Percentiles rank a stretch among this genome's conserved stretches.
Evolutionary conservation across 805 yeast species (phyloP).

Genomic region (Candida silvatica): DNA sequence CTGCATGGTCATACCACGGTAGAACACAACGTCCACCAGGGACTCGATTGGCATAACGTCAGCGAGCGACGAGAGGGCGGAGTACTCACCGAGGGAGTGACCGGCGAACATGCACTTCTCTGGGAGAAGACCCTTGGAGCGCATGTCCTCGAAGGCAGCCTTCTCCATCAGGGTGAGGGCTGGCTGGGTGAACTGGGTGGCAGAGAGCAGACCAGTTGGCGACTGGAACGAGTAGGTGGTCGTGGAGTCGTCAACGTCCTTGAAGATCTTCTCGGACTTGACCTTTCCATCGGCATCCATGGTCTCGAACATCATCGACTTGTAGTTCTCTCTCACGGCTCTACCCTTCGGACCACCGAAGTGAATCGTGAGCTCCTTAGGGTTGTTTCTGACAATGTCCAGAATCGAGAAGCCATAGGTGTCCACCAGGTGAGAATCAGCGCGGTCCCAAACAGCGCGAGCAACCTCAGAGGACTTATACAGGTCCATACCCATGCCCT

Average conservation of each 20-base stretch:
- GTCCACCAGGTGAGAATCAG: constrained; percentile 84
- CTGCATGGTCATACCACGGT: constrained; percentile 99
- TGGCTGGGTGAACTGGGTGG: constrained; percentile 99
- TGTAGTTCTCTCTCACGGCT: constrained; percentile 87
- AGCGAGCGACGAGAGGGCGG: constrained; percentile 94
- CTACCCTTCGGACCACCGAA: constrained; percentile 98
- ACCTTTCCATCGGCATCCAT: constrained; percentile 76
- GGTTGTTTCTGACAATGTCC: constrained; percentile 92
- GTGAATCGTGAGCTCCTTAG: constrained; percentile 89
- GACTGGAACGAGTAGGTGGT: constrained; percentile 83
- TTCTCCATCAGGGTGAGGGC: constrained; percentile 99
- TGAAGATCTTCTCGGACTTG: constrained; percentile 91
- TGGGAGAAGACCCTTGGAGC: constrained; percentile 90
- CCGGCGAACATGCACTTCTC: constrained; percentile 95
- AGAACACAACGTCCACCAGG: constrained; percentile 94
- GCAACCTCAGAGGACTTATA: constrained; percentile 90
- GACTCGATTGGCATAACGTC: constrained; percentile 99
- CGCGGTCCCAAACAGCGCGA: constrained; percentile 93
- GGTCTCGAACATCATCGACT: constrained; percentile 96
- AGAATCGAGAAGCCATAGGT: constrained; percentile 97
- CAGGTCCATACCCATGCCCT: constrained; percentile 99
- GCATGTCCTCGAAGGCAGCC: constrained; percentile 97
- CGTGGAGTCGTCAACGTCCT: constrained; percentile 74
- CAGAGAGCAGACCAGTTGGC: constrained; percentile 91
- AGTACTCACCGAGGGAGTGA: constrained; percentile 98